Evolutionary conservation across 768 basidiomycete species (phyloP).

Genomic region (Amanita phalloides): DNA sequence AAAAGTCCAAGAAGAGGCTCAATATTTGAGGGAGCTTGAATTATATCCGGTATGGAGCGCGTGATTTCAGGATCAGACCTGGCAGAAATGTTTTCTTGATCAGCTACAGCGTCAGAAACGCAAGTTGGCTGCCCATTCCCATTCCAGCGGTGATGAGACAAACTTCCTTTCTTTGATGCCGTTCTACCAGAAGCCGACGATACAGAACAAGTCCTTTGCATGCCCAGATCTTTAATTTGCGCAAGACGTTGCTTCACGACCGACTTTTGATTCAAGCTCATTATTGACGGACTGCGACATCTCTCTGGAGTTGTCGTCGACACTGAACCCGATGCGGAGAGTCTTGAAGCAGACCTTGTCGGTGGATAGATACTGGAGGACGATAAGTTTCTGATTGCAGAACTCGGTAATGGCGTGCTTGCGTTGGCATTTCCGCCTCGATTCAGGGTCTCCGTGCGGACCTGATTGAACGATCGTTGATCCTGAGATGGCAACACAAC

Average conservation of each 20-base stretch:
- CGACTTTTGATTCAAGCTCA: slow-evolving; percentile 48
- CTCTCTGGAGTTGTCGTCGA: background rate
- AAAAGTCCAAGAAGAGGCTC: background rate
- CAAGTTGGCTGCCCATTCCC: background rate
- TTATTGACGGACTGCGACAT: slow-evolving; percentile 43
- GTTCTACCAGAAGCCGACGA: slow-evolving; percentile 4
- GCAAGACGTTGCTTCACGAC: slow-evolving; percentile 59
- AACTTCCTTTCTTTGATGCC: background rate
- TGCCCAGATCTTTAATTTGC: slow-evolving; percentile 37
- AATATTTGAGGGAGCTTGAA: slow-evolving; percentile 2
- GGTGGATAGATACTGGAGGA: slow-evolving; percentile 15
- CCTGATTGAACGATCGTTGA: slow-evolving; percentile 12
- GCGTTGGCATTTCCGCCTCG: background rate
- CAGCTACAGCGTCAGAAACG: background rate
- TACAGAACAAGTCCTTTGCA: slow-evolving; percentile 11
- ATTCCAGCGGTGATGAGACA: background rate
- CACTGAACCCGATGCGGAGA: slow-evolving; percentile 9
- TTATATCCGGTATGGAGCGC: background rate
- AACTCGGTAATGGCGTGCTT: background rate
- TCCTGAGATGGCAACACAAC: slow-evolving; percentile 32
- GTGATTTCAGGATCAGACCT: background rate
- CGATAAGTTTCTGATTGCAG: slow-evolving; percentile 2
- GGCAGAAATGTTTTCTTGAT: background rate
- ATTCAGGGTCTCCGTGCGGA: slow-evolving; percentile 5
- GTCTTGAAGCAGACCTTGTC: slow-evolving; percentile 12